These are phyloP conservation scores for Zygotorulaspora chibaensis DNA, from an alignment of 805 yeast genomes.

Conservation along the genomic window DNA sequence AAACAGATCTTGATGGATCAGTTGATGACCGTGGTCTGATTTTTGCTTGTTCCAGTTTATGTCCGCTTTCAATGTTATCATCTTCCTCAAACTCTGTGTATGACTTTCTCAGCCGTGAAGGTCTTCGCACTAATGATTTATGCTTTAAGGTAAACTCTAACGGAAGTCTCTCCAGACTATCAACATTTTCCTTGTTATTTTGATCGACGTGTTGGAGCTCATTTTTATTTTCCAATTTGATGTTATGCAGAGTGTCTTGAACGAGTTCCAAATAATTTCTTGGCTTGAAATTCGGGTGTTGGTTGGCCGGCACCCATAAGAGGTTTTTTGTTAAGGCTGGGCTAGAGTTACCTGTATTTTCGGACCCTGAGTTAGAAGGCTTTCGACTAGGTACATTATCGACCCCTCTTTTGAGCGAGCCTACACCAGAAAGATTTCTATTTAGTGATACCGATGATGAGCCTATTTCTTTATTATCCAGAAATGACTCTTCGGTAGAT, in stretches of 20 bases:
- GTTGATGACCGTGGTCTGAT: constrained; percentile 4
- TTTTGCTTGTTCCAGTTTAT: background rate
- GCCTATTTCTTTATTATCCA: background rate
- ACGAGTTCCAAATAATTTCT: constrained; percentile 72
- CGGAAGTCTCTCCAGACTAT: constrained; percentile 25
- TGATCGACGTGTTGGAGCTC: constrained; percentile 19
- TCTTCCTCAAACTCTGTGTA: constrained; percentile 32
- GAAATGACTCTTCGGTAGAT: background rate
- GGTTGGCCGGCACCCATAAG: constrained; percentile 93
- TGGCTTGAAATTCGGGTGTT: constrained; percentile 94
- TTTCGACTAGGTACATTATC: constrained; percentile 9
- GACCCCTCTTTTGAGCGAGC: constrained; percentile 23
- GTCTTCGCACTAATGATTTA: constrained; percentile 31
- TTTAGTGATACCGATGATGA: constrained; percentile 6
- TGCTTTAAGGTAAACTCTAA: constrained; percentile 29
- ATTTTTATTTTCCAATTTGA: constrained; percentile 22
- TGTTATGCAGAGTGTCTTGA: constrained; percentile 39
- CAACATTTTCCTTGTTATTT: constrained; percentile 19
- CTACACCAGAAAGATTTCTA: constrained; percentile 26
- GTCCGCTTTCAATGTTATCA: constrained; percentile 30
- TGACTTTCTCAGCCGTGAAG: constrained; percentile 33
- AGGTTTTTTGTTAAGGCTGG: constrained; percentile 42
- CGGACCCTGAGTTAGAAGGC: constrained; percentile 3
- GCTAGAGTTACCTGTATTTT: constrained; percentile 3
- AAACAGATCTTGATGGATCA: constrained; percentile 39